These are phyloP conservation scores for Albifimbria verrucaria DNA, from an alignment of 2,329 filamentous ascomycete species.

Conservation along the genomic window DNA sequence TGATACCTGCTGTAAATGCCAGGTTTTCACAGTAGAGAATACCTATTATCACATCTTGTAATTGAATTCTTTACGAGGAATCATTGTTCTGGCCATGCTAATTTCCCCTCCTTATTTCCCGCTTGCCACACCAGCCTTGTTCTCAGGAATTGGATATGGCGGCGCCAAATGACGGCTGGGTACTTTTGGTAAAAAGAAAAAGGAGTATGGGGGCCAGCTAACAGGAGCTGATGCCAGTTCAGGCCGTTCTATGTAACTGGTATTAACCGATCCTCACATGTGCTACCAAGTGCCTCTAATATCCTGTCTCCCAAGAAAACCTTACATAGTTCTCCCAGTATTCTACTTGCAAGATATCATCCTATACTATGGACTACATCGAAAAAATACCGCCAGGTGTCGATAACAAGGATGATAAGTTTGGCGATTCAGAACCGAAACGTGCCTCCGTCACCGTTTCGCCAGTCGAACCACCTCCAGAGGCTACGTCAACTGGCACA, in stretches of 20 bases:
- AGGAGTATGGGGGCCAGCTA: neutral
- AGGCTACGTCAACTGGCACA: neutral
- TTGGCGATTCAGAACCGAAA: neutral
- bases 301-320: neutral
- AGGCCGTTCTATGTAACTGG: no score
- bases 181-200: neutral
- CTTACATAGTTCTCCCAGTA: neutral
- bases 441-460: neutral
- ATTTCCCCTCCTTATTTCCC: no score
- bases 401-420: neutral
- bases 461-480: neutral
- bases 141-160: neutral
- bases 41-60: no score
- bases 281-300: neutral
- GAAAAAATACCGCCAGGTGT: neutral
- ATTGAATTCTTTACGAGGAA: no score
- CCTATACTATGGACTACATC: neutral
- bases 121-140: neutral
- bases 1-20: no score
- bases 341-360: no score
- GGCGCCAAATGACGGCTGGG: neutral
- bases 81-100: no score
- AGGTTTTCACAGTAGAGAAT: no score
- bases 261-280: neutral
- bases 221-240: no score